These are phyloP conservation scores for Lasiodiplodia sp. DNA, from an alignment of 2,329 filamentous ascomycete species.

Conservation along the genomic window DNA sequence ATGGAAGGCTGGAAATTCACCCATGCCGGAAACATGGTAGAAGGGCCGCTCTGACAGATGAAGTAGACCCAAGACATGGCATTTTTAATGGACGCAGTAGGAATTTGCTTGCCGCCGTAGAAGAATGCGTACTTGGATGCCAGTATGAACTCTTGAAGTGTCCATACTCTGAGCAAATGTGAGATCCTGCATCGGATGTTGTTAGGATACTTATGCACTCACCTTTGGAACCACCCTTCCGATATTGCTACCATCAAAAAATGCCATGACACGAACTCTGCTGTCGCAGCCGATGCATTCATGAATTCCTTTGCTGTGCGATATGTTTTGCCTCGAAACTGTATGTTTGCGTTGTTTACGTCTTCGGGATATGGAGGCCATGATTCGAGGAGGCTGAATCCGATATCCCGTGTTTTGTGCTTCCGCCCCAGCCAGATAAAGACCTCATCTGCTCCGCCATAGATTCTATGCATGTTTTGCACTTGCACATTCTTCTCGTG, in stretches of 20 bases:
- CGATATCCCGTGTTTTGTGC: neutral
- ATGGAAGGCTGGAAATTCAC: neutral
- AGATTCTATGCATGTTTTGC: neutral
- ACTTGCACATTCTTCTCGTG: neutral
- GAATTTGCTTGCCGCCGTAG: neutral
- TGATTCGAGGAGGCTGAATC: neutral
- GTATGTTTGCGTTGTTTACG: neutral
- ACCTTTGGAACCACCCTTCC: constrained; percentile 1
- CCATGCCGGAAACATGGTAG: neutral
- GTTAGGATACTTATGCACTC: neutral
- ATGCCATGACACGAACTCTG: neutral
- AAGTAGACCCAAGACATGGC: constrained; percentile 7
- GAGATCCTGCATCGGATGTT: too few species aligned
- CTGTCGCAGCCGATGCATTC: neutral
- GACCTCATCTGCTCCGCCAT: neutral
- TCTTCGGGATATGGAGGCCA: neutral
- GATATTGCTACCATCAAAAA: neutral
- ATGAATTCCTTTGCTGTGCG: neutral
- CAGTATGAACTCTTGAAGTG: constrained; percentile 2
- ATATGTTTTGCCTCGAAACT: neutral
- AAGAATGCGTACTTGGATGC: neutral
- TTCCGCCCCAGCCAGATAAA: neutral
- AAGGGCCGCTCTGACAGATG: neutral
- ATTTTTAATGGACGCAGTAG: neutral
- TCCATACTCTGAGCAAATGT: neutral